Evolutionary conservation across 1,139 yeast species (phyloP).

Genomic region (Geotrichum carabidarum): DNA sequence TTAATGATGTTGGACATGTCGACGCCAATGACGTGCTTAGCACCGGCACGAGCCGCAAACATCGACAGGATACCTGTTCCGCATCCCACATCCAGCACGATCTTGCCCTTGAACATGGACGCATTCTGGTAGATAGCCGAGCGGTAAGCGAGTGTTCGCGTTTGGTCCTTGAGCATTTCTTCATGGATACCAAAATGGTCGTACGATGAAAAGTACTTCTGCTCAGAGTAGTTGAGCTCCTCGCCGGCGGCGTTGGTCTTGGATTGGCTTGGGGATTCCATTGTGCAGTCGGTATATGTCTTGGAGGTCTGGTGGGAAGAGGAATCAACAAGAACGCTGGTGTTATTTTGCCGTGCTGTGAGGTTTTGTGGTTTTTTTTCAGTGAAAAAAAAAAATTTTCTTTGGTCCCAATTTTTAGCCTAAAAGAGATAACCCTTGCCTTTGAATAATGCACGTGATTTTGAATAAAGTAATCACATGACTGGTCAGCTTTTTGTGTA

Average conservation of each 20-base stretch:
- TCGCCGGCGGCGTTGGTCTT: conserved; percentile 13
- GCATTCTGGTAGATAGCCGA: conserved; percentile 90
- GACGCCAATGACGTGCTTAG: conserved; percentile 92
- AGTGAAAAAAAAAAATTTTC: neutral
- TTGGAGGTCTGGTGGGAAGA: neutral
- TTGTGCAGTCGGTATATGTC: neutral
- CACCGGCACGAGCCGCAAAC: conserved; percentile 98
- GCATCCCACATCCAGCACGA: conserved; percentile 97
- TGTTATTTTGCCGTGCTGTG: neutral
- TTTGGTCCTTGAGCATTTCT: conserved; percentile 95
- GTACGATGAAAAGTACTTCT: conserved; percentile 90
- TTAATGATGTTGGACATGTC: conserved; percentile 96
- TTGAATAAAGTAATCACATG: no score
- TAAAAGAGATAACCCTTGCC: neutral
- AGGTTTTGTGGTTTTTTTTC: neutral
- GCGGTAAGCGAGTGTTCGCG: conserved; percentile 87
- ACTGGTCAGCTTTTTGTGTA: no score
- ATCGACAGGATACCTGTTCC: conserved; percentile 96
- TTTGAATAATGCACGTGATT: neutral
- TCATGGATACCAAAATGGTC: conserved; percentile 98
- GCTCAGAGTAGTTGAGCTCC: conserved; percentile 49
- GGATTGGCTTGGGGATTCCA: conserved; percentile 7
- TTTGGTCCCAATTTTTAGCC: conserved; percentile 3
- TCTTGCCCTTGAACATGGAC: conserved; percentile 81
- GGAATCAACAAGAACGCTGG: neutral